Evolutionary conservation across 495 filamentous ascomycete species (phyloP).

Genomic region (Aspergillus haitiensis): DNA sequence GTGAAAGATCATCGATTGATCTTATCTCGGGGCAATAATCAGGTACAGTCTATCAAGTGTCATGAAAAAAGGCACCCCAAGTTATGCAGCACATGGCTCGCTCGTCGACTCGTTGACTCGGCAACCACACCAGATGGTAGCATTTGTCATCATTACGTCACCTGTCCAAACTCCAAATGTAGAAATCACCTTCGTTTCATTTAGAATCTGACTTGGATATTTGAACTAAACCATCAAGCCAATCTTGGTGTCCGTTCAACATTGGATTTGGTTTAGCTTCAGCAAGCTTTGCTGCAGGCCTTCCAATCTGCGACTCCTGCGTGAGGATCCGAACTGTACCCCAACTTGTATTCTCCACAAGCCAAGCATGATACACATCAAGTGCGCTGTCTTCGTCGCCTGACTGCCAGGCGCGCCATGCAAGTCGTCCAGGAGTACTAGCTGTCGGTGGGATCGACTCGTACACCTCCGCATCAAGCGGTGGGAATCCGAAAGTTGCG

Average conservation of each 20-base stretch:
- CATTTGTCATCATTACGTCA: too few species aligned
- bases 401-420: conserved; percentile 20
- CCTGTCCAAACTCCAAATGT: too few species aligned
- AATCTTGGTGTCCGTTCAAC: conserved; percentile 20
- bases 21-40: too few species aligned
- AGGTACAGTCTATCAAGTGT: too few species aligned
- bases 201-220: neutral
- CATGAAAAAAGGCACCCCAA: too few species aligned
- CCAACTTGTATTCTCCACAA: conserved; percentile 16
- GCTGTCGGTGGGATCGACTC: conserved; percentile 18
- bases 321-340: conserved; percentile 15
- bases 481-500: conserved; percentile 21
- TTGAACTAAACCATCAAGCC: conserved; percentile 14
- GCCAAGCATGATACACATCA: conserved; percentile 21
- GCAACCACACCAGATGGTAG: too few species aligned
- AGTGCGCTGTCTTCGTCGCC: conserved; percentile 16
- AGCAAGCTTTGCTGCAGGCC: conserved; percentile 17
- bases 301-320: conserved; percentile 19
- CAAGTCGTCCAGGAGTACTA: conserved; percentile 10
- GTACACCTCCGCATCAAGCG: conserved; percentile 7
- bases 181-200: too few species aligned
- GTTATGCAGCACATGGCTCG: too few species aligned
- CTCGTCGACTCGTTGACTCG: too few species aligned
- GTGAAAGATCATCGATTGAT: too few species aligned
- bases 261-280: conserved; percentile 17